A percentile compares a stretch with the other conserved stretches of the same genome.
Evolutionary conservation across 371 early-diverging fungal genomes (phyloP).

Genomic region (Mycotypha africana): DNA sequence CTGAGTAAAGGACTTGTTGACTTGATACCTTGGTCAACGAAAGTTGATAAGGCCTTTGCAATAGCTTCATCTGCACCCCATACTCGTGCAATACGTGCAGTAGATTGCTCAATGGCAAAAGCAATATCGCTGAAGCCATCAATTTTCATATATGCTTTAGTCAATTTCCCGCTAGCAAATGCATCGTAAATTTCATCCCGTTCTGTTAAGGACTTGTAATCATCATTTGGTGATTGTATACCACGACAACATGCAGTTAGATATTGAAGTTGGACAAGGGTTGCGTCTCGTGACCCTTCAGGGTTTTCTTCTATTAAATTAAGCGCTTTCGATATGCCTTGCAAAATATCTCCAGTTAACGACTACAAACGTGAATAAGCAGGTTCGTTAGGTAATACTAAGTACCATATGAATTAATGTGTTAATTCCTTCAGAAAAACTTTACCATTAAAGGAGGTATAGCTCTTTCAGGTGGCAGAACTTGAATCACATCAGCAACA

Average conservation of each 20-base stretch:
- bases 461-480: constrained; percentile 51
- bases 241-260: constrained; percentile 51
- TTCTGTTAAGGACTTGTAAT: constrained; percentile 31
- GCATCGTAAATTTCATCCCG: constrained; percentile 29
- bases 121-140: constrained; percentile 28
- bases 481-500: constrained; percentile 66
- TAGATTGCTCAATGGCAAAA: constrained; percentile 25
- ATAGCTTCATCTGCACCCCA: constrained; percentile 39
- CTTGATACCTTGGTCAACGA: constrained; percentile 51
- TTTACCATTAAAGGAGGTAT: constrained; percentile 55
- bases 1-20: constrained; percentile 41
- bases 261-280: constrained; percentile 34
- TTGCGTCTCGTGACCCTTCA: constrained; percentile 11
- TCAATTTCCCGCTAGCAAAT: constrained; percentile 34
- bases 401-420: neutral
- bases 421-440: neutral
- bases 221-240: constrained; percentile 48
- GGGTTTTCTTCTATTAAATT: constrained; percentile 9
- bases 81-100: constrained; percentile 18
- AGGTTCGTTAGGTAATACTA: too few relatives aligned
- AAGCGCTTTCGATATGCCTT: constrained; percentile 28
- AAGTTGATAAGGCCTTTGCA: constrained; percentile 37
- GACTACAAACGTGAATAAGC: constrained; percentile 18
- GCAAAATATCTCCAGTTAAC: constrained; percentile 38
- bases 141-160: constrained; percentile 16